A percentile compares a stretch with the other conserved stretches of the same genome.
phyloP scores from a whole-genome alignment of 352 stramenopile species.

The Phytophthora melonis region DNA sequence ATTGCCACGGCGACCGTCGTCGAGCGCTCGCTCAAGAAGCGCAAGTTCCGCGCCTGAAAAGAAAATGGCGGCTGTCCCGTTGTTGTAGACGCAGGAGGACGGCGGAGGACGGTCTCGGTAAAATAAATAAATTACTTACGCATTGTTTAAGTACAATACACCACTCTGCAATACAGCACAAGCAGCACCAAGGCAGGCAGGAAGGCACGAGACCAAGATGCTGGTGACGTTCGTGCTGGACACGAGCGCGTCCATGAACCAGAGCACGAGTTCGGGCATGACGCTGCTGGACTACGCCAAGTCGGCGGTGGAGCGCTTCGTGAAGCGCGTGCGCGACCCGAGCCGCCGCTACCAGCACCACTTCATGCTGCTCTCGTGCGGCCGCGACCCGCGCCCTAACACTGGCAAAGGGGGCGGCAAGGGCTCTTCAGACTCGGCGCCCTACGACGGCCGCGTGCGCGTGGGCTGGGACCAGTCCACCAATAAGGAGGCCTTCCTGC shows the following conservation, averaged over 20 bases:
- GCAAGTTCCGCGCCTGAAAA: conserved; percentile 47
- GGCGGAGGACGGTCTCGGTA: conserved; percentile 1
- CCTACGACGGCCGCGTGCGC: conserved; percentile 76
- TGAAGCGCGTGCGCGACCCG: conserved; percentile 87
- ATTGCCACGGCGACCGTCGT: conserved; percentile 68
- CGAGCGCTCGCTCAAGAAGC: conserved; percentile 68
- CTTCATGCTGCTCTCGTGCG: conserved; percentile 90
- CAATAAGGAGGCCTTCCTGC: conserved; percentile 85
- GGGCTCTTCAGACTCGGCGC: conserved; percentile 11
- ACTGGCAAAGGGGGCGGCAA: conserved; percentile 18
- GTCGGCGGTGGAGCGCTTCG: conserved; percentile 88
- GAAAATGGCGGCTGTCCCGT: neutral
- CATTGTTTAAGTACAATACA: neutral
- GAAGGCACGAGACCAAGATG: conserved; percentile 44
- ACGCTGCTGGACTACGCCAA: conserved; percentile 91
- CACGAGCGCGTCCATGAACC: conserved; percentile 92
- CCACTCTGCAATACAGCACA: neutral
- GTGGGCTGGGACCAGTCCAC: conserved; percentile 89
- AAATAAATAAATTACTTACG: conserved; percentile 25
- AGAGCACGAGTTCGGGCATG: conserved; percentile 90
- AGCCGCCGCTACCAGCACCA: conserved; percentile 88
- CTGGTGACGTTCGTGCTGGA: conserved; percentile 92
- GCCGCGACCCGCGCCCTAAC: conserved; percentile 41
- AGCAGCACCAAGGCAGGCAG: neutral
- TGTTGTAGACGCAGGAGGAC: neutral